These are phyloP conservation scores for Pseudopithomyces chartarum DNA, from an alignment of 2,329 filamentous ascomycete species.

Conservation along the genomic window DNA sequence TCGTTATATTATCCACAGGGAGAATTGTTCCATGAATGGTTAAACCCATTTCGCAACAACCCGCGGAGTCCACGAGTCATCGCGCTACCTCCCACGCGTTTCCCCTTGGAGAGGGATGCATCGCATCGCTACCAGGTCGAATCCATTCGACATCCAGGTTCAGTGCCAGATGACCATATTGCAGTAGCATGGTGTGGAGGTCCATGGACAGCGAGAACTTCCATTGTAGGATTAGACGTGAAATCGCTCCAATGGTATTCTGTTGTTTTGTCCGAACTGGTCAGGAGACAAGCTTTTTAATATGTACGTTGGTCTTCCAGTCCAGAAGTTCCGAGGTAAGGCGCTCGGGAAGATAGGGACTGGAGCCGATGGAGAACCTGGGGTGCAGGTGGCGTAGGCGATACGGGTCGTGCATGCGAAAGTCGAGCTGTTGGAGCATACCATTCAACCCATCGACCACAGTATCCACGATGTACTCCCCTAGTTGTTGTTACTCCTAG, in stretches of 20 bases:
- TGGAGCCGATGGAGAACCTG: conserved; percentile 4
- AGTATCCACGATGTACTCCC: neutral
- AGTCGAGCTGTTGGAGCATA: conserved; percentile 8
- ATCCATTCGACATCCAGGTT: conserved; percentile 15
- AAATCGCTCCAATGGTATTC: conserved; percentile 21
- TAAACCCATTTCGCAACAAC: neutral
- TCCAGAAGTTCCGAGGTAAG: conserved; percentile 4
- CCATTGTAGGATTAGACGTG: conserved; percentile 9
- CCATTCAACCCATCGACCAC: neutral
- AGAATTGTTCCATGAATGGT: conserved; percentile 14
- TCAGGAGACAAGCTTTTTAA: conserved; percentile 8
- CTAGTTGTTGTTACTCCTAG: too few species aligned
- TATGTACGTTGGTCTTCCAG: conserved; percentile 15
- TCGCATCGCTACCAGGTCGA: conserved; percentile 14
- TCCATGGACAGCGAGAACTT: conserved; percentile 5
- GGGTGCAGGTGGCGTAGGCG: conserved; percentile 7
- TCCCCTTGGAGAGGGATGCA: neutral
- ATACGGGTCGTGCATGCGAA: conserved; percentile 8
- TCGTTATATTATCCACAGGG: conserved; percentile 24
- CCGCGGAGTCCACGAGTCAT: neutral
- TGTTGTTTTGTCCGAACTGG: neutral
- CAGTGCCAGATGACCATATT: conserved; percentile 20
- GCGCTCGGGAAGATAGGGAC: conserved; percentile 2
- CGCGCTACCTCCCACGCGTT: conserved; percentile 6
- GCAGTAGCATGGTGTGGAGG: conserved; percentile 9